Conservation (phyloP, 805 yeast genomes). For the Candida ipomoeae region DNA sequence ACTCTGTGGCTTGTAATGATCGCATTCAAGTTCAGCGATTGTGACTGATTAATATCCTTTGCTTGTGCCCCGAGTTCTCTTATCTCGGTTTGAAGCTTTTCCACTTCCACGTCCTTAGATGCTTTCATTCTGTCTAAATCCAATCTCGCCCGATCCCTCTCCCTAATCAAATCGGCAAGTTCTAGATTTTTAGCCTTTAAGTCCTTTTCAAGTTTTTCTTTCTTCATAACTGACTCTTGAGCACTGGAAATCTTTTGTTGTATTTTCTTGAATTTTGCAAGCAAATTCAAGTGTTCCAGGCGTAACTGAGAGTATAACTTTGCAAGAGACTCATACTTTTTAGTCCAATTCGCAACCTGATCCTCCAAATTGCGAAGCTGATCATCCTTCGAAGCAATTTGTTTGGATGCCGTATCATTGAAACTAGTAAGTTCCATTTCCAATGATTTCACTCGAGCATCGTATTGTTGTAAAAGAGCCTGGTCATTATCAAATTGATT, state of each 20-base stretch:
- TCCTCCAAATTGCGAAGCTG: constrained; percentile 63
- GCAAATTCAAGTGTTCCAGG: constrained; percentile 80
- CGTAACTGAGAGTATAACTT: constrained; percentile 86
- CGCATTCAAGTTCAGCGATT: constrained; percentile 58
- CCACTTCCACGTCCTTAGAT: constrained; percentile 60
- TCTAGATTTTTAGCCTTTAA: constrained; percentile 82
- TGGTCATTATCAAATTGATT: constrained; percentile 87
- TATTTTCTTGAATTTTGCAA: constrained; percentile 71
- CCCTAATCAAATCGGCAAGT: constrained; percentile 82
- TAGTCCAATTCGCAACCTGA: constrained; percentile 73
- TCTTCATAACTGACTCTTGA: constrained; percentile 81
- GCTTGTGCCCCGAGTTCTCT: constrained; percentile 57
- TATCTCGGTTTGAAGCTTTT: constrained; percentile 58
- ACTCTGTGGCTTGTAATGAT: constrained; percentile 58
- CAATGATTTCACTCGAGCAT: constrained; percentile 73
- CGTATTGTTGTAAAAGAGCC: constrained; percentile 79
- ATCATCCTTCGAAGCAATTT: constrained; percentile 72
- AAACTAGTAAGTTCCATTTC: constrained; percentile 66
- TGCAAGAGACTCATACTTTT: constrained; percentile 84
- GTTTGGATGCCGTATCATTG: constrained; percentile 64
- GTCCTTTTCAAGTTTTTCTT: constrained; percentile 78
- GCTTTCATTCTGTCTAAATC: constrained; percentile 72
- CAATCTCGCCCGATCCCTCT: constrained; percentile 81
- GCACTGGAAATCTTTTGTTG: constrained; percentile 87
- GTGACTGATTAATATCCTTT: constrained; percentile 56